Evolutionary conservation across 2,329 filamentous ascomycete genomes (phyloP).

Genomic region (Coniochaeta sp.): DNA sequence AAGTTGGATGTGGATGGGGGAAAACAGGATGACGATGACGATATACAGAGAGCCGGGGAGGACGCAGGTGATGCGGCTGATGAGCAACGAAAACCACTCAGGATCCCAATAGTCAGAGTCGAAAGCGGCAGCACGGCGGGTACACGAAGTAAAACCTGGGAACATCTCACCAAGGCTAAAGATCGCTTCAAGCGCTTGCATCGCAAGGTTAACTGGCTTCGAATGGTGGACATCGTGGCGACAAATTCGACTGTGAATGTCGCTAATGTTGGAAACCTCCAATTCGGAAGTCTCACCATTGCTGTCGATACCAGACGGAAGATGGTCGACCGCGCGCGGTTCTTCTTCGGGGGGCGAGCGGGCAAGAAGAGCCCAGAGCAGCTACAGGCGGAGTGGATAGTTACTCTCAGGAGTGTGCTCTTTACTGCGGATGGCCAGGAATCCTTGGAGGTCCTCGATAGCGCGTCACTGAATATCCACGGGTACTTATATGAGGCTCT

Average conservation of each 20-base stretch:
- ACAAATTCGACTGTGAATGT: slow-evolving; percentile 72
- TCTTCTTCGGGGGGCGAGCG: slow-evolving; percentile 73
- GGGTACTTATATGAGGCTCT: slow-evolving; percentile 79
- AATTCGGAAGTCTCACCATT: slow-evolving; percentile 76
- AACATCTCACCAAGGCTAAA: slow-evolving; percentile 68
- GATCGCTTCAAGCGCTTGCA: slow-evolving; percentile 83
- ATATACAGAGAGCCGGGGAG: slow-evolving; percentile 16
- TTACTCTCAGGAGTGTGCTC: slow-evolving; percentile 75
- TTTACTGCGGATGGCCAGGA: slow-evolving; percentile 83
- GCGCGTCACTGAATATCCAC: slow-evolving; percentile 81
- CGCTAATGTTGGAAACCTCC: slow-evolving; percentile 73
- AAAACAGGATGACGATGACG: not conserved
- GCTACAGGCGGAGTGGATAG: slow-evolving; percentile 87
- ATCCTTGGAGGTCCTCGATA: slow-evolving; percentile 81
- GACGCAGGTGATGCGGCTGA: slow-evolving; percentile 15
- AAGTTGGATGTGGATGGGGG: slow-evolving; percentile 22
- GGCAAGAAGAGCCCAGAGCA: slow-evolving; percentile 47
- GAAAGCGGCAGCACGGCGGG: slow-evolving; percentile 17
- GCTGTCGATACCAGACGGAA: slow-evolving; percentile 87
- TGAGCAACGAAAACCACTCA: slow-evolving; percentile 13
- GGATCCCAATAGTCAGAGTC: slow-evolving; percentile 19
- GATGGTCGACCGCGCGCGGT: slow-evolving; percentile 81
- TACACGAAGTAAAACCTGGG: slow-evolving; percentile 68
- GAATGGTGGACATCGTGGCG: slow-evolving; percentile 81
- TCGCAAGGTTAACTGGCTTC: slow-evolving; percentile 78